Conservation (phyloP, 768 basidiomycete species). For the Boletus coccyginus region DNA sequence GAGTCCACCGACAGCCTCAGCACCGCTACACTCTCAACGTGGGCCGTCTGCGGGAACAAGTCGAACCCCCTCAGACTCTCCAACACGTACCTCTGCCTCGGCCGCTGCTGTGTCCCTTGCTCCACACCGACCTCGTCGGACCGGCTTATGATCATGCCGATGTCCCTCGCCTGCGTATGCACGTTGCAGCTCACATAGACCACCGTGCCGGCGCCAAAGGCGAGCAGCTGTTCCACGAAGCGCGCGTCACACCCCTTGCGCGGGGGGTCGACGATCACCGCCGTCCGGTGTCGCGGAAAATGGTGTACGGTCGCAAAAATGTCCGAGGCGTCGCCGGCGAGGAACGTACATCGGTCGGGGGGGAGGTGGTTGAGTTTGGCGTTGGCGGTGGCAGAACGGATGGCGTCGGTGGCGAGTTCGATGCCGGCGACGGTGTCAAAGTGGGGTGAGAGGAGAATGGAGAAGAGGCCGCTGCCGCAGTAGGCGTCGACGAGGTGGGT, state of each 20-base stretch:
- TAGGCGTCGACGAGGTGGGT: slow-evolving; percentile 96
- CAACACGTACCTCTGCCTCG: slow-evolving; percentile 58
- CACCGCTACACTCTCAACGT: slow-evolving; percentile 83
- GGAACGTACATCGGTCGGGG: slow-evolving; percentile 58
- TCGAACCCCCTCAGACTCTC: slow-evolving; percentile 89
- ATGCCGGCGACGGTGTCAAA: slow-evolving; percentile 84
- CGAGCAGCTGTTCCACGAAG: slow-evolving; percentile 74
- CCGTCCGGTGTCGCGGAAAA: slow-evolving; percentile 61
- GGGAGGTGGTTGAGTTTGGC: slow-evolving; percentile 62
- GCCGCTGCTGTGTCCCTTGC: slow-evolving; percentile 27
- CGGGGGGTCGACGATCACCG: slow-evolving; percentile 85
- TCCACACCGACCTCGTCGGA: slow-evolving; percentile 37
- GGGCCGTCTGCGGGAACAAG: slow-evolving; percentile 94
- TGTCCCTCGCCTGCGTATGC: slow-evolving; percentile 87
- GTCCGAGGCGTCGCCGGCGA: slow-evolving; percentile 79
- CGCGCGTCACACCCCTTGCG: slow-evolving; percentile 88
- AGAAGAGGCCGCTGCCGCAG: slow-evolving; percentile 88
- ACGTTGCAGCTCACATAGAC: slow-evolving; percentile 97
- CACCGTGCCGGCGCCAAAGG: slow-evolving; percentile 62
- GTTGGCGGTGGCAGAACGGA: slow-evolving; percentile 65
- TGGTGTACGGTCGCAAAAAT: slow-evolving; percentile 69
- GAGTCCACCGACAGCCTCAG: slow-evolving; percentile 42
- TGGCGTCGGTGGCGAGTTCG: slow-evolving; percentile 75
- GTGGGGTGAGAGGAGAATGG: slow-evolving; percentile 72
- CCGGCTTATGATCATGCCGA: slow-evolving; percentile 63